These are phyloP conservation scores for Cyclotella atomus DNA, from an alignment of 108 stramenopile species.

Conservation along the genomic window DNA sequence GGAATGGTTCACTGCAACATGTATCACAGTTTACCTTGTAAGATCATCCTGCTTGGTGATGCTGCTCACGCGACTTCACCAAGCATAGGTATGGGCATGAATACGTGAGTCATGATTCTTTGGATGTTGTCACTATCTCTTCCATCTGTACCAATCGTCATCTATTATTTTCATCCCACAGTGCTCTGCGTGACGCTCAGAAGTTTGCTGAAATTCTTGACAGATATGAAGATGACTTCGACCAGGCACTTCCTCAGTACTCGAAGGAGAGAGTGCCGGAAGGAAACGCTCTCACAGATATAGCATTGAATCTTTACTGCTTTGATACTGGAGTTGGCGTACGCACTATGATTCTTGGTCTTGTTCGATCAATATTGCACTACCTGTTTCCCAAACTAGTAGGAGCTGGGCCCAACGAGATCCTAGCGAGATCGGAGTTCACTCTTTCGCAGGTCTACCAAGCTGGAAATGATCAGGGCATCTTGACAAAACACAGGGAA, in stretches of 20 bases:
- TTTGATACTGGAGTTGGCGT: constrained; percentile 40
- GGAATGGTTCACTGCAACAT: constrained; percentile 63
- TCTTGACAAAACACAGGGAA: constrained; percentile 42
- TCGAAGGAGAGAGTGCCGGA: constrained; percentile 61
- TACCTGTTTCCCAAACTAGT: constrained; percentile 42
- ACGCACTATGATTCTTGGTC: constrained; percentile 14
- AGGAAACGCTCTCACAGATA: constrained; percentile 53
- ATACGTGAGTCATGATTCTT: too few species aligned
- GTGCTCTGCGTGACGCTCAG: constrained; percentile 63
- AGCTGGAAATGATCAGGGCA: constrained; percentile 42
- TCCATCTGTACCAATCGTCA: too few species aligned
- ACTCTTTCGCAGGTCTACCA: constrained; percentile 52
- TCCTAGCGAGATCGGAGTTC: constrained; percentile 28
- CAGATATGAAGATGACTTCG: constrained; percentile 49
- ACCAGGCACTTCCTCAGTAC: constrained; percentile 45
- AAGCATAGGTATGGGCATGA: constrained; percentile 70
- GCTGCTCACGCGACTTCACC: constrained; percentile 65
- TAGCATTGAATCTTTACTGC: constrained; percentile 56
- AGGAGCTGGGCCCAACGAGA: constrained; percentile 31
- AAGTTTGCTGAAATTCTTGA: constrained; percentile 54
- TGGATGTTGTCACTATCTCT: too few species aligned
- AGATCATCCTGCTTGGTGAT: constrained; percentile 55
- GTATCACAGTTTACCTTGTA: constrained; percentile 39
- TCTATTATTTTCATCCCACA: too few species aligned
- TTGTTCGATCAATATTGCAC: constrained; percentile 43